Conservation (phyloP, 371 early-diverging fungal species). For the Dipsacomyces acuminosporus region DNA sequence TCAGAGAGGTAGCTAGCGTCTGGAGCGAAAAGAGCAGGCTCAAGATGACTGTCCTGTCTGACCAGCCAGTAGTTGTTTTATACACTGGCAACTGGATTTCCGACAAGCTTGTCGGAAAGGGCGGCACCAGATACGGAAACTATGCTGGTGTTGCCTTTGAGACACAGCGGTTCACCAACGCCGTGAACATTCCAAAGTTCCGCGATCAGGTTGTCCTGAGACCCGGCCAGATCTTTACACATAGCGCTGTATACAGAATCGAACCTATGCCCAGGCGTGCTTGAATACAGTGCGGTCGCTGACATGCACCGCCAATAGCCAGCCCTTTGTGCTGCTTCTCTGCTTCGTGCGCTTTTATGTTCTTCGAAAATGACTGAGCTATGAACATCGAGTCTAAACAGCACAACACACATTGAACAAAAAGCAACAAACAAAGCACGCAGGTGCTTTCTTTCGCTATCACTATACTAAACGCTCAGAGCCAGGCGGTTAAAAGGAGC, state of each 20-base stretch:
- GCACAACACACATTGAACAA: too few relatives aligned
- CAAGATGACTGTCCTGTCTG: conserved; percentile 43
- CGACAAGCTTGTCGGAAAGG: conserved; percentile 26
- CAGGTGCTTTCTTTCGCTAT: too few relatives aligned
- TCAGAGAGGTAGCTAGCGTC: conserved; percentile 39
- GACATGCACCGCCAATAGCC: too few relatives aligned
- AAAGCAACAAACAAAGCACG: too few relatives aligned
- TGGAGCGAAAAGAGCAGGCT: conserved; percentile 47
- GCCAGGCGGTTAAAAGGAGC: too few relatives aligned
- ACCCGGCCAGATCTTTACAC: conserved; percentile 18
- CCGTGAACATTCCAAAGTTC: conserved; percentile 46
- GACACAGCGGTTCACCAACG: conserved; percentile 49
- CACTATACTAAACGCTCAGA: too few relatives aligned
- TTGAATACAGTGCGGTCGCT: too few relatives aligned
- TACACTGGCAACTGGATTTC: conserved; percentile 59
- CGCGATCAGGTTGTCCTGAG: conserved; percentile 36
- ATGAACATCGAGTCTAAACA: too few relatives aligned
- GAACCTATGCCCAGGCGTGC: too few relatives aligned
- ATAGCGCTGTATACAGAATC: conserved; percentile 26
- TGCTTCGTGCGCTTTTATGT: too few relatives aligned
- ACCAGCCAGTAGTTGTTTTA: conserved; percentile 52
- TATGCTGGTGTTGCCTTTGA: conserved; percentile 53
- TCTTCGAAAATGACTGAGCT: too few relatives aligned
- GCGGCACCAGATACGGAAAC: conserved; percentile 37
- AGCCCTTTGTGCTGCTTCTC: too few relatives aligned